Evolutionary conservation across 1,139 yeast species (phyloP), one percentile per base, ranked within the genome.

Genomic region (Geotrichum carabidarum): DNA sequence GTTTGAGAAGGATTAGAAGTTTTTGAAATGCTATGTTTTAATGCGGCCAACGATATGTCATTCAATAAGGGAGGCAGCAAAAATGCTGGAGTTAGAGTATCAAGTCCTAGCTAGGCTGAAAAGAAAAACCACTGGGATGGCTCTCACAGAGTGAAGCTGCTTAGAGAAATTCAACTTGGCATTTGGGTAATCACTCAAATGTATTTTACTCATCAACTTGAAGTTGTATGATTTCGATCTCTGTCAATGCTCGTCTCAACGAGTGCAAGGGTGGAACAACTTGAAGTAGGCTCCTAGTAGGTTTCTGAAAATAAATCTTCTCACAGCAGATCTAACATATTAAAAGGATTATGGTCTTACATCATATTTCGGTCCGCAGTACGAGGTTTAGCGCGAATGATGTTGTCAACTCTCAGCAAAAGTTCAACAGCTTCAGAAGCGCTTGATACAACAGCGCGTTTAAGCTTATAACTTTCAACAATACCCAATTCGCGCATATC

Each of bases 361-460:
- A 64, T 59, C 48, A 50, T 51, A 44, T 80, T 80, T 76, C 99
- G 82, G 73, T 87, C 93, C 47, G 98, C 96, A 49, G 98, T 91
- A 74, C 99, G 81, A 59, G 99, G 99, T 70, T 89, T 91, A 40
- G 99, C 98, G 65, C 96, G 84, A 62, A 94, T 88, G 62, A 93
- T 93, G 71, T 93, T 91, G 70, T 94, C 99, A 44, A 93, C 99
- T 69, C 99, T 82, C 65, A 93, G 77, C 62, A 93, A 78, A 54
- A 94, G 93, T 74, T 93, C 98, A 5, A 98, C 95, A 42, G 99
- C 99, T 74, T 93, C 99, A 17, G 96, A 79, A 7, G 99, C 99
- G 53, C 95, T 85, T 9, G 91, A 81, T n/a, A 93, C 98, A 34
- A 94, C 99, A 1, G 98, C 96, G 60, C 82, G 79, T 74, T 93